These are phyloP conservation scores for Psilocybe cyanescens DNA, from an alignment of 768 basidiomycete genomes.

Conservation along the genomic window DNA sequence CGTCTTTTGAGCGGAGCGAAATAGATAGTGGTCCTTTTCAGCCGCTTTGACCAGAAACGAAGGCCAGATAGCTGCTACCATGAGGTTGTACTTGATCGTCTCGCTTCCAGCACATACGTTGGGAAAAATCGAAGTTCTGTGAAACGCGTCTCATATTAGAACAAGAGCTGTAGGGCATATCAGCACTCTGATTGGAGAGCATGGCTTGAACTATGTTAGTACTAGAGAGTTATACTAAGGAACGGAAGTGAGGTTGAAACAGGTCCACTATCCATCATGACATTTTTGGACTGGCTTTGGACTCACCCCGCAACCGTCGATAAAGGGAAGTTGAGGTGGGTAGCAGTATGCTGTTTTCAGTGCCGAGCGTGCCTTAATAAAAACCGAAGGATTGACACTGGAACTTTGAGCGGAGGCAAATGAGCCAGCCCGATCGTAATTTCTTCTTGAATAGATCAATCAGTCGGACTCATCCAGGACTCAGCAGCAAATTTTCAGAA, in stretches of 20 bases:
- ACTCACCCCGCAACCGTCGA: neutral
- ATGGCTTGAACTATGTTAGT: neutral
- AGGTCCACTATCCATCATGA: neutral
- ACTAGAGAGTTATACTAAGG: neutral
- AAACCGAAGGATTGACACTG: neutral
- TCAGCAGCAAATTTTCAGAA: neutral
- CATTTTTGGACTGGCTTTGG: neutral
- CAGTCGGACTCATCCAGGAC: neutral
- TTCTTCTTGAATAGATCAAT: neutral
- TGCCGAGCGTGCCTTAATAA: conserved; percentile 7
- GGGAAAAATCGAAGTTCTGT: neutral
- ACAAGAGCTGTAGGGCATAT: neutral
- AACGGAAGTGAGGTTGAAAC: neutral
- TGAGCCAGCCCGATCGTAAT: neutral
- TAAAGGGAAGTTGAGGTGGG: neutral
- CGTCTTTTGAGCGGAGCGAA: no score
- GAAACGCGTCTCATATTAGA: neutral
- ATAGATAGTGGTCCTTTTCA: no score
- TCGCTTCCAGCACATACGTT: neutral
- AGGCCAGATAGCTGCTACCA: neutral
- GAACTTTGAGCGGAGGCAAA: conserved; percentile 6
- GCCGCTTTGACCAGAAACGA: neutral
- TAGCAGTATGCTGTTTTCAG: neutral
- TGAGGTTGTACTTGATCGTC: neutral
- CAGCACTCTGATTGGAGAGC: neutral